These are phyloP conservation scores for Hamigera avellanea DNA, from an alignment of 495 filamentous ascomycete species.

Conservation along the genomic window DNA sequence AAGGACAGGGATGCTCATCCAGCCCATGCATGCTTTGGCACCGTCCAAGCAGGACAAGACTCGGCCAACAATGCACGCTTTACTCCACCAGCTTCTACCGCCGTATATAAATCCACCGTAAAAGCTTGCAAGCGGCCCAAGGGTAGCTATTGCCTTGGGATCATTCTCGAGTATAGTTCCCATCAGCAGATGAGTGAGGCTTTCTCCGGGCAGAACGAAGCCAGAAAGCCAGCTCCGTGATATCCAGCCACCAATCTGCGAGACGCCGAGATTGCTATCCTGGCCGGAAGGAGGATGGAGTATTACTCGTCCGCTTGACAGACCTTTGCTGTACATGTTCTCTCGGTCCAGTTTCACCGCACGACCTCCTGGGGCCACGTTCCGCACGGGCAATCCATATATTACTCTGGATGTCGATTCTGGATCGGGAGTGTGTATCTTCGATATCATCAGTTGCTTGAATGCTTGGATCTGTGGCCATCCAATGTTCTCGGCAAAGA, in stretches of 20 bases:
- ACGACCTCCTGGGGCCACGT: background rate
- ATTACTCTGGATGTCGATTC: background rate
- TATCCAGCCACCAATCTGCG: slow-evolving; percentile 53
- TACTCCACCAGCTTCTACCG: slow-evolving; percentile 73
- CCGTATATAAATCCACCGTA: slow-evolving; percentile 68
- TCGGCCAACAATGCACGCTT: slow-evolving; percentile 61
- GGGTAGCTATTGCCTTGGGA: slow-evolving; percentile 43
- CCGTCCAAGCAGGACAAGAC: slow-evolving; percentile 56
- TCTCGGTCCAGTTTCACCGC: background rate
- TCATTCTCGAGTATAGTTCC: slow-evolving; percentile 70
- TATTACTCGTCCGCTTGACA: background rate
- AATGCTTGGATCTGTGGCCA: slow-evolving; percentile 36
- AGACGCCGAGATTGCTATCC: background rate
- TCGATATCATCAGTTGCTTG: slow-evolving; percentile 5
- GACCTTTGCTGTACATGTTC: background rate
- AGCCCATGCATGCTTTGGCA: slow-evolving; percentile 66
- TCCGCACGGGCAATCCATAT: background rate
- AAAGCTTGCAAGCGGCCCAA: slow-evolving; percentile 61
- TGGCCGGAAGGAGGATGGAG: background rate
- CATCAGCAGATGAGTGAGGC: slow-evolving; percentile 65
- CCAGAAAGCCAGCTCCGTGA: slow-evolving; percentile 70
- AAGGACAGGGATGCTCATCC: slow-evolving; percentile 51
- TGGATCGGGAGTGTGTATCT: background rate
- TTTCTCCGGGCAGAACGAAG: slow-evolving; percentile 66
- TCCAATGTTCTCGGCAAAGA: slow-evolving; percentile 38